Conservation (phyloP, 805 yeast species). For the Ogataea minuta region DNA sequence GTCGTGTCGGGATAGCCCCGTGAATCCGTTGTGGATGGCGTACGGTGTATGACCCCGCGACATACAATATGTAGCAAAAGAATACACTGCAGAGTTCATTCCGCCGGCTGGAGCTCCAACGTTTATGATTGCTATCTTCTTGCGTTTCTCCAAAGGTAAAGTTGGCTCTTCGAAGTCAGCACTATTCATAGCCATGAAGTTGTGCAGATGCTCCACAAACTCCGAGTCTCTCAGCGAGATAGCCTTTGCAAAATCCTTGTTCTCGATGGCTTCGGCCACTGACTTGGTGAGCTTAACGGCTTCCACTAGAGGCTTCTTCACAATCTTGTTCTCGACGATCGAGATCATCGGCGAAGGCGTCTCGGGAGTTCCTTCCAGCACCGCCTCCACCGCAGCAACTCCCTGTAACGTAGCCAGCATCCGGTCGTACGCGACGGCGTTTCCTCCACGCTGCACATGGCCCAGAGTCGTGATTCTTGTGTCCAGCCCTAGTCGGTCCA, state of each 20-base stretch:
- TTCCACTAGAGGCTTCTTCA: constrained; percentile 64
- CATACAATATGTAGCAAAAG: constrained; percentile 71
- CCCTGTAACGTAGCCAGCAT: constrained; percentile 93
- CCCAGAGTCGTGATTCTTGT: constrained; percentile 93
- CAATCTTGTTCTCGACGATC: constrained; percentile 67
- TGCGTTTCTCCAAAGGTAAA: constrained; percentile 50
- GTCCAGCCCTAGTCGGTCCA: constrained; percentile 61
- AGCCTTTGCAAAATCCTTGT: constrained; percentile 66
- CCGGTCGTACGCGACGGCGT: constrained; percentile 95
- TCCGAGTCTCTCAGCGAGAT: constrained; percentile 69
- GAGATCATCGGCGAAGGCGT: constrained; percentile 96
- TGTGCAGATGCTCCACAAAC: constrained; percentile 61
- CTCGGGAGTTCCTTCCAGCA: constrained; percentile 80
- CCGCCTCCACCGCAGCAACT: constrained; percentile 95
- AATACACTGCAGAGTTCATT: constrained; percentile 72
- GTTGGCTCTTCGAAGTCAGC: constrained; percentile 66
- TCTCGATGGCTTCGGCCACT: constrained; percentile 67
- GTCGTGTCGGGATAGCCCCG: constrained; percentile 66
- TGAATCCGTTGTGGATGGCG: constrained; percentile 73
- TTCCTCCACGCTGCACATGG: constrained; percentile 98
- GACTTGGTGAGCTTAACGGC: constrained; percentile 70
- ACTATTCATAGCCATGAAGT: constrained; percentile 63
- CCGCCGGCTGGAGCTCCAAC: constrained; percentile 84
- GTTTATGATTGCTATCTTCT: constrained; percentile 67
- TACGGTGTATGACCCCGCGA: constrained; percentile 71